Evolutionary conservation across 306 rosid genomes (phyloP), one percentile per base, ranked within the genome.

Genomic region (Rubus parviflorus): DNA sequence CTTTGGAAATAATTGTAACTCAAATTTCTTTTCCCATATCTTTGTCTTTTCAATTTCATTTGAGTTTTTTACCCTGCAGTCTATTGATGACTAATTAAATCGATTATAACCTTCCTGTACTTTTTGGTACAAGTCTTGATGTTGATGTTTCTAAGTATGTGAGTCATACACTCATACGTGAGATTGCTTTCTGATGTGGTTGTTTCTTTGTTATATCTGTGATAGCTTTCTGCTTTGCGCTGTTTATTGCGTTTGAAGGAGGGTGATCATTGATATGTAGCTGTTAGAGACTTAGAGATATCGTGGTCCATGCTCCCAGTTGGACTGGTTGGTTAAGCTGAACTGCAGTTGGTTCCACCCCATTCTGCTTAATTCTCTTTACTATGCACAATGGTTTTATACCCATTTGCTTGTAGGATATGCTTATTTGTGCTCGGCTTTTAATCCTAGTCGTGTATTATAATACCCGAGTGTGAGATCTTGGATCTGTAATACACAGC

Each of bases 1-100:
- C 77, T 48, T 79, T 72, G 75, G 81, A 68, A 81, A 84, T 85
- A 79, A 83, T 72, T 62, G 76, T 72, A 77, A 71, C 70, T 60
- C 70, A 0, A 37, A 48, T 68, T 56, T 66, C 56, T 75, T 23
- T 22, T 79, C 56, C 9, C 63, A 37, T 68, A 0, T 62, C 22
- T 3, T 56, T 41, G 78, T 64, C 70, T 13, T 72, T 17, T 51
- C 76, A 58, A 60, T 68, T 30, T 67, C 76, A 53, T 72, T 3
- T 57, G 60, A 10, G n/a, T 38, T n/a, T 13, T 57, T 48, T 19
- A 35, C 16, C 57, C 14, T 2, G 35, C 19, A 48, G 49, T 25
- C 25, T 51, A 30, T 38, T 23, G 46, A 12, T 17, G n/a, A 25
- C 70, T 56, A 19, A 5, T 49, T 7, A 66, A 66, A 73, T 66